phyloP scores from a whole-genome alignment of 805 yeast genomes.

The Pichia nanzhaoensis region DNA sequence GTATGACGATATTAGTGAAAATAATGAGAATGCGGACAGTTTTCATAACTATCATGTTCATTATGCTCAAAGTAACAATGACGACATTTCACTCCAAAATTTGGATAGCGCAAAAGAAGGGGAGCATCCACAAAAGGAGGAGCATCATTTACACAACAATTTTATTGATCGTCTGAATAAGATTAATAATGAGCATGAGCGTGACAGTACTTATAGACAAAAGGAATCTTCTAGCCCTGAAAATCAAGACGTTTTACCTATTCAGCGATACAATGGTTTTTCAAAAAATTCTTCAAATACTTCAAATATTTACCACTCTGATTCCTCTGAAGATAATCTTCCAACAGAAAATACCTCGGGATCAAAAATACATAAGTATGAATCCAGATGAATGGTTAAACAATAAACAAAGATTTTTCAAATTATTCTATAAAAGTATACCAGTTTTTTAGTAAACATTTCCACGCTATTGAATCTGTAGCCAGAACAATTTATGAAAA shows the following conservation, averaged over 20 bases:
- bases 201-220: neutral
- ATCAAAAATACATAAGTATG: neutral
- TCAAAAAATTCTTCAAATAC: neutral
- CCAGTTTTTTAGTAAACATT: too few relatives aligned
- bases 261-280: neutral
- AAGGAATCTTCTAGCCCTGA: constrained; percentile 3
- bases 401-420: neutral
- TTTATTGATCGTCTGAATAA: neutral
- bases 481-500: too few relatives aligned
- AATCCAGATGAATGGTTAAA: neutral
- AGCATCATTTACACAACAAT: neutral
- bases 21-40: neutral
- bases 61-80: neutral
- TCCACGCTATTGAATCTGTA: too few relatives aligned
- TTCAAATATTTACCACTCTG: neutral
- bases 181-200: neutral
- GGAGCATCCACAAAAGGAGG: neutral
- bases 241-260: neutral
- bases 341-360: too few relatives aligned
- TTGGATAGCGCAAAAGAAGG: neutral
- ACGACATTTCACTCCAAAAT: neutral
- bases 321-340: neutral
- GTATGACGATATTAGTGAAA: neutral
- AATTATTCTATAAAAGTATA: too few relatives aligned
- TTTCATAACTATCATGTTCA: neutral